Conservation (phyloP, 2,329 filamentous ascomycete genomes). For the Arthroderma sp. region DNA sequence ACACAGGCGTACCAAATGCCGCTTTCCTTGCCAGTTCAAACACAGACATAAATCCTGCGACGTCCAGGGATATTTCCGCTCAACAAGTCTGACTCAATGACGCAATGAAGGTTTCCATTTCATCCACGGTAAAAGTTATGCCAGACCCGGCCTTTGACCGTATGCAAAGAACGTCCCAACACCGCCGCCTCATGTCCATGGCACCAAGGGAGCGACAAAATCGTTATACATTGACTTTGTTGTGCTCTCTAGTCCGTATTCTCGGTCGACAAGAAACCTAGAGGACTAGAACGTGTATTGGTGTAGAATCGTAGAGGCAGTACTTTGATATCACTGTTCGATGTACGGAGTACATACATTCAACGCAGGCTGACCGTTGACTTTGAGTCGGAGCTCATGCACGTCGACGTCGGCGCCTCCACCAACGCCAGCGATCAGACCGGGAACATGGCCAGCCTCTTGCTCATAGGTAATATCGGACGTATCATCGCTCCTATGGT, state of each 20-base stretch:
- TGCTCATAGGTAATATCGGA: neutral
- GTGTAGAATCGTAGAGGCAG: neutral
- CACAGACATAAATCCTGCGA: neutral
- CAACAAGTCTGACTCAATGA: neutral
- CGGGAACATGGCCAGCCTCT: neutral
- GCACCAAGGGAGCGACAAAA: slow-evolving; percentile 1
- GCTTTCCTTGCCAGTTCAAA: neutral
- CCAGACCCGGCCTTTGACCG: slow-evolving; percentile 1
- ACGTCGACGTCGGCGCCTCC: neutral
- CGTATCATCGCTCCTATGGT: neutral
- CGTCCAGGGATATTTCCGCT: neutral
- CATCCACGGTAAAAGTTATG: neutral
- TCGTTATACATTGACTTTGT: neutral
- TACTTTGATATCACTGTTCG: too few species aligned
- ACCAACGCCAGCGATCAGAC: neutral
- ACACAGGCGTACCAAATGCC: neutral
- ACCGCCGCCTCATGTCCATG: neutral
- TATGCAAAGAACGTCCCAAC: slow-evolving; percentile 1
- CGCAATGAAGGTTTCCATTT: neutral
- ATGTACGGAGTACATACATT: slow-evolving; percentile 2
- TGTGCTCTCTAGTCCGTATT: neutral
- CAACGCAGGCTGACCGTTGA: neutral
- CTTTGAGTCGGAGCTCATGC: neutral
- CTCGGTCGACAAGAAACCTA: neutral
- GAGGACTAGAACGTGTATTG: neutral